Percentiles rank a stretch among this genome's conserved stretches.
These are phyloP conservation scores for Chrysoporthe austroafricana DNA, from an alignment of 2,329 filamentous ascomycete species.

Conservation along the genomic window DNA sequence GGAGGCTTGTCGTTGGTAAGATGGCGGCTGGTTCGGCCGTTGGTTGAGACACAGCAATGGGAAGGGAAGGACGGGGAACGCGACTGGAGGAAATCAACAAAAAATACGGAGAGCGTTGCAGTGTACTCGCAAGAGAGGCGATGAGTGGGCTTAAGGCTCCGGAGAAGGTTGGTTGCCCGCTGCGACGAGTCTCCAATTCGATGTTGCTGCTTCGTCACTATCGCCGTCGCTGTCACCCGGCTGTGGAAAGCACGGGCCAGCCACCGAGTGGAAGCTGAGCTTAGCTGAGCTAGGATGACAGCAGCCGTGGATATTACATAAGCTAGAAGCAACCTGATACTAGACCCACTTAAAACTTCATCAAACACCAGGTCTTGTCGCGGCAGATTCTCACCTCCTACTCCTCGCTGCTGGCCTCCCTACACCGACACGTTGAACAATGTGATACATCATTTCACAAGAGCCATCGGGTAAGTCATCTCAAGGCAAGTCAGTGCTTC, in stretches of 20 bases:
- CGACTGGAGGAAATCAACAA: not conserved
- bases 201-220: conserved; percentile 12
- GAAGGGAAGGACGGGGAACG: not conserved
- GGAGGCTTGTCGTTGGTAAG: not conserved
- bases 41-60: not conserved
- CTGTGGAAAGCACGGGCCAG: conserved; percentile 2
- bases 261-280: conserved; percentile 2
- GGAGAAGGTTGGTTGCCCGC: not conserved
- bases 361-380: not conserved
- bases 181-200: not conserved
- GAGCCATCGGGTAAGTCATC: not conserved
- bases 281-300: not conserved
- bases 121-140: not conserved
- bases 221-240: not conserved
- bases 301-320: not conserved
- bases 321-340: not conserved
- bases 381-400: not conserved
- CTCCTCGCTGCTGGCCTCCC: too few species aligned
- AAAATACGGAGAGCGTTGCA: not conserved
- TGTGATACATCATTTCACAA: not conserved
- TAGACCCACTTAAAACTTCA: not conserved
- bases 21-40: not conserved
- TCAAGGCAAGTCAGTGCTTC: conserved; percentile 1
- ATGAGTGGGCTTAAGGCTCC: not conserved
- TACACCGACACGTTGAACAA: not conserved